Conservation (phyloP, 768 basidiomycete species). For the Mycena venus region DNA sequence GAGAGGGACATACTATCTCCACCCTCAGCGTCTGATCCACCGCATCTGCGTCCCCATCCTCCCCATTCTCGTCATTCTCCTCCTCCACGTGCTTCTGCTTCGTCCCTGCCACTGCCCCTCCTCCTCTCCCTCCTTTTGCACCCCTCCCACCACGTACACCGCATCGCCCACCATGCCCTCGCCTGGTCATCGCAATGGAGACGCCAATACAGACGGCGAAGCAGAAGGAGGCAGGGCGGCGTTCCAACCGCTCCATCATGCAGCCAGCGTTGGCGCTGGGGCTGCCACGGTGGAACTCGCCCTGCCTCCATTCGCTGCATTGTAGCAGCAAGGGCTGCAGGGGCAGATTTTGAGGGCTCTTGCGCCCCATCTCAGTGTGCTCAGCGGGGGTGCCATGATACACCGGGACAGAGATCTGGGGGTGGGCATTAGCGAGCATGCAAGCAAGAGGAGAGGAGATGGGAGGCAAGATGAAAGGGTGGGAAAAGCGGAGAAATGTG, state of each 20-base stretch:
- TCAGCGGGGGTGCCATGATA: constrained; percentile 91
- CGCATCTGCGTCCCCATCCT: neutral
- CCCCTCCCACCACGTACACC: neutral
- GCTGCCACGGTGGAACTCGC: no score
- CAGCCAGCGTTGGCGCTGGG: no score
- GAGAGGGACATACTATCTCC: neutral
- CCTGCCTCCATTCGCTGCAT: neutral
- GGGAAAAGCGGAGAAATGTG: no score
- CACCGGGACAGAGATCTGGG: constrained; percentile 91
- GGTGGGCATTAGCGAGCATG: no score
- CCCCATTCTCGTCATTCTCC: constrained; percentile 27
- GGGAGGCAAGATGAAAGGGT: neutral
- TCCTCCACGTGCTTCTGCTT: constrained; percentile 30
- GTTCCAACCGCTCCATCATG: neutral
- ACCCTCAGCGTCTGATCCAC: neutral
- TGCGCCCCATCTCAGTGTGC: constrained; percentile 82
- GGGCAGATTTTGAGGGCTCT: constrained; percentile 44
- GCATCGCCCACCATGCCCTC: neutral
- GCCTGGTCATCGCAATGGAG: neutral
- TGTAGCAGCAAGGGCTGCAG: constrained; percentile 37
- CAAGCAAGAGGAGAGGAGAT: no score
- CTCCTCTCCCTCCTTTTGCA: neutral
- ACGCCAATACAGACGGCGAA: no score
- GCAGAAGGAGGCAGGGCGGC: neutral
- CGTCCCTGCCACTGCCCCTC: constrained; percentile 29